These are phyloP conservation scores for Aspergillus asperescens DNA, from an alignment of 495 filamentous ascomycete species.

Conservation along the genomic window DNA sequence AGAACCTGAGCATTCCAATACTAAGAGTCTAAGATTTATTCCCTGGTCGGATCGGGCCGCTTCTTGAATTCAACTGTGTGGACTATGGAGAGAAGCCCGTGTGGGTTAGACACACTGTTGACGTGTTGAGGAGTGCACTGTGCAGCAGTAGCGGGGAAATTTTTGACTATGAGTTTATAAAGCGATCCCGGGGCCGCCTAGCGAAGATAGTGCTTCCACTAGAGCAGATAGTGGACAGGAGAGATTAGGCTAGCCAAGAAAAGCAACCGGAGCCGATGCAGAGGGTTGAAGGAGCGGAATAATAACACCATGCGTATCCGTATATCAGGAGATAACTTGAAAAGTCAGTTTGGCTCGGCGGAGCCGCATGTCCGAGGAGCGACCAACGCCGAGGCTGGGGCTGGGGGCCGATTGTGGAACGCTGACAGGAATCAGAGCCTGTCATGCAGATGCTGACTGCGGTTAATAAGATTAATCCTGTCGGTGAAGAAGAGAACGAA, in stretches of 20 bases:
- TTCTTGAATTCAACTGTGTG: conserved; percentile 22
- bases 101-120: conserved; percentile 18
- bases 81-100: neutral
- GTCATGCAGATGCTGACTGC: too few relatives aligned
- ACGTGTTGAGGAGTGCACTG: too few relatives aligned
- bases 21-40: conserved; percentile 23
- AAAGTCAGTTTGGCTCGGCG: too few relatives aligned
- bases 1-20: conserved; percentile 17
- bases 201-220: neutral
- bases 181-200: neutral
- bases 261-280: too few relatives aligned
- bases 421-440: neutral
- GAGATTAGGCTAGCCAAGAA: too few relatives aligned
- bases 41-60: conserved; percentile 17
- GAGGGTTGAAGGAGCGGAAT: too few relatives aligned
- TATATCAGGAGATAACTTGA: neutral
- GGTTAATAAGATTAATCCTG: too few relatives aligned
- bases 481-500: too few relatives aligned
- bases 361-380: neutral
- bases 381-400: neutral
- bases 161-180: neutral
- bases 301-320: too few relatives aligned
- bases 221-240: neutral
- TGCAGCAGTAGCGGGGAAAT: conserved; percentile 12
- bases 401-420: neutral